Conservation (phyloP, 768 basidiomycete genomes). For the Atractiella rhizophila region DNA sequence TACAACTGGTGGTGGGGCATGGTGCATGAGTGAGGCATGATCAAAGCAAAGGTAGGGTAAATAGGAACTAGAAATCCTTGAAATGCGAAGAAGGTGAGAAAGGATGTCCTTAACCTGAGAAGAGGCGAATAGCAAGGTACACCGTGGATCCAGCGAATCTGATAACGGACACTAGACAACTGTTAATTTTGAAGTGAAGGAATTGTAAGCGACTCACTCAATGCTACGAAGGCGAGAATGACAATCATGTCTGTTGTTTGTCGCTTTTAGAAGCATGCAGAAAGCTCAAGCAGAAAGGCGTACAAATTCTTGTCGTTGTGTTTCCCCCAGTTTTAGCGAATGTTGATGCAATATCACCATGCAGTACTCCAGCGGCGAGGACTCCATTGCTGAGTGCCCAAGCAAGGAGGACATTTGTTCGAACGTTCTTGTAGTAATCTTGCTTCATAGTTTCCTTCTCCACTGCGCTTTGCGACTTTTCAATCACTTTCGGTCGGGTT, state of each 20-base stretch:
- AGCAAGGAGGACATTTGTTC: slow-evolving; percentile 51
- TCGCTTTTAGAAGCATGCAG: neutral
- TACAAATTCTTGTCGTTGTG: slow-evolving; percentile 31
- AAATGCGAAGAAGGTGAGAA: no score
- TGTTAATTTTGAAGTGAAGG: slow-evolving; percentile 5
- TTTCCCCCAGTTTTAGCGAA: slow-evolving; percentile 30
- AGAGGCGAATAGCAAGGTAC: slow-evolving; percentile 17
- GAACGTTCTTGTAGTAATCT: slow-evolving; percentile 66
- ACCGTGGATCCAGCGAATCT: slow-evolving; percentile 36
- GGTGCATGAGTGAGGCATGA: no score
- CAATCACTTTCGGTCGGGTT: slow-evolving; percentile 17
- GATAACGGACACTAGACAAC: slow-evolving; percentile 23
- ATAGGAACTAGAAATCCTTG: no score
- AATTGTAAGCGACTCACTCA: slow-evolving; percentile 22
- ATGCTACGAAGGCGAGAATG: slow-evolving; percentile 54
- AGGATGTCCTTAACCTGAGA: slow-evolving; percentile 2
- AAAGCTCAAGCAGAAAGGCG: neutral
- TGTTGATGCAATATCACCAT: slow-evolving; percentile 34
- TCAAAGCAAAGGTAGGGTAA: no score
- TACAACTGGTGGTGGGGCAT: no score
- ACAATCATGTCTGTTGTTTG: slow-evolving; percentile 40
- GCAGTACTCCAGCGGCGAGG: slow-evolving; percentile 42
- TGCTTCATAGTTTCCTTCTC: slow-evolving; percentile 25
- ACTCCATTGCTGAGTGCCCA: slow-evolving; percentile 68
- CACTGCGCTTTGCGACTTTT: slow-evolving; percentile 15